These are phyloP conservation scores for Fraxinus excelsior DNA, from an alignment of 257 asterid species.

Conservation along the genomic window DNA sequence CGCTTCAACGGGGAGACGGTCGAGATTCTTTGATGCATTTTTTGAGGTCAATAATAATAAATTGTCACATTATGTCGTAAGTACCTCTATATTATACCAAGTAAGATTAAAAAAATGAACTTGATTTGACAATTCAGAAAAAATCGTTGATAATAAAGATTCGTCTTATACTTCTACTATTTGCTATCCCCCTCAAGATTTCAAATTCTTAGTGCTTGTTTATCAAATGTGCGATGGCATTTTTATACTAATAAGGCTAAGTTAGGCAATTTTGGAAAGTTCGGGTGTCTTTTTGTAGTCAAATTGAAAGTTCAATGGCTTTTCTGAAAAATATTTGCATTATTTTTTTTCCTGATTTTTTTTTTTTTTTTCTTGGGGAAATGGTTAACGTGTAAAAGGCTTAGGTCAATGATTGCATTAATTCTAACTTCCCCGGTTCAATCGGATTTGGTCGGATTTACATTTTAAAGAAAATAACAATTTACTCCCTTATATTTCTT, in stretches of 20 bases:
- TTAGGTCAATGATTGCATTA: conserved; percentile 35
- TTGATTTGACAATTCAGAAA: no score
- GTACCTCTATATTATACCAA: no score
- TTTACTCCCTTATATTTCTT: background rate
- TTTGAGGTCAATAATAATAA: no score
- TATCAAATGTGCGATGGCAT: background rate
- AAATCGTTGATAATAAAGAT: no score
- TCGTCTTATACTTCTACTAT: no score
- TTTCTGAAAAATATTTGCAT: no score
- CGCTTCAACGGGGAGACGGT: no score
- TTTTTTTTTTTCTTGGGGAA: background rate
- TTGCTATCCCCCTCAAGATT: no score
- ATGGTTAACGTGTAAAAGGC: conserved; percentile 22
- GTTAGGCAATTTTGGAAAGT: background rate
- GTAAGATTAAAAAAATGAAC: no score
- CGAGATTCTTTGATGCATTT: no score
- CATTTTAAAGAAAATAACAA: background rate
- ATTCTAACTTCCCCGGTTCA: conserved; percentile 27
- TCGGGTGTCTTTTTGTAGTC: background rate
- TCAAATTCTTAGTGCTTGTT: no score
- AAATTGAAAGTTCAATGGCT: background rate
- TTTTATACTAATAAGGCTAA: background rate
- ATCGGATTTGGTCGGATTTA: conserved; percentile 35
- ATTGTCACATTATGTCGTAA: background rate
- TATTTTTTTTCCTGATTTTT: background rate